Conservation (phyloP, 768 basidiomycete species). For the Trametes punicea region DNA sequence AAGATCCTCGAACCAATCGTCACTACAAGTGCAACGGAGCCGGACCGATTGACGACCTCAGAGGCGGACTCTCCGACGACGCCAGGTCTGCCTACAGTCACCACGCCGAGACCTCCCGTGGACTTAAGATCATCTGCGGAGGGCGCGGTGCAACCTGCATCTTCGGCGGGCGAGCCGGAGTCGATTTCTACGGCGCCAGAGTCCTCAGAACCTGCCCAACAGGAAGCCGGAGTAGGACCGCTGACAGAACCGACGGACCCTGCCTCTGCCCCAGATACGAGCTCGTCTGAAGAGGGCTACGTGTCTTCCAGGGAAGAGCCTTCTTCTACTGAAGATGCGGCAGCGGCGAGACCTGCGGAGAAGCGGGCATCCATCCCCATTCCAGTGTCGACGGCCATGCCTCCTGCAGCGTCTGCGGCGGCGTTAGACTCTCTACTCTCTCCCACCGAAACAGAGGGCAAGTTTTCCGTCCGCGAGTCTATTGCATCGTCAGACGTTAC, state of each 20-base stretch:
- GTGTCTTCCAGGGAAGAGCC: background rate
- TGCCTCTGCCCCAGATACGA: background rate
- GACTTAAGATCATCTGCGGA: background rate
- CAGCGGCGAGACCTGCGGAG: background rate
- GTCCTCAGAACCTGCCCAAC: background rate
- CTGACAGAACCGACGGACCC: background rate
- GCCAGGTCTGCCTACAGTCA: conserved; percentile 12
- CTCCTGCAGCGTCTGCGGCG: conserved; percentile 9
- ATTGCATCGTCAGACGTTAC: conserved; percentile 61
- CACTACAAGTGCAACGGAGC: conserved; percentile 1
- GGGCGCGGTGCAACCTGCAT: background rate
- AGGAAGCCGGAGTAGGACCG: background rate
- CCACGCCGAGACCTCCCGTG: conserved; percentile 4
- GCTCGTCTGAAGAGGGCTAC: background rate
- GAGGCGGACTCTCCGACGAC: conserved; percentile 3
- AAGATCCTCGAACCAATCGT: conserved; percentile 10
- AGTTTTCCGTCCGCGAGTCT: conserved; percentile 34
- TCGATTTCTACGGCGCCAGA: background rate
- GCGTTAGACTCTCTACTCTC: conserved; percentile 32
- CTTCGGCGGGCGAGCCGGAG: background rate
- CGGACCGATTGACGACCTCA: background rate
- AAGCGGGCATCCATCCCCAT: background rate
- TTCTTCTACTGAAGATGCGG: background rate
- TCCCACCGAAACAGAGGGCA: conserved; percentile 25
- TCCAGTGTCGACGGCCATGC: background rate